A percentile compares a stretch with the other conserved stretches of the same genome.
Evolutionary conservation across 495 filamentous ascomycete genomes (phyloP).

Genomic region (Daldinia decipiens): DNA sequence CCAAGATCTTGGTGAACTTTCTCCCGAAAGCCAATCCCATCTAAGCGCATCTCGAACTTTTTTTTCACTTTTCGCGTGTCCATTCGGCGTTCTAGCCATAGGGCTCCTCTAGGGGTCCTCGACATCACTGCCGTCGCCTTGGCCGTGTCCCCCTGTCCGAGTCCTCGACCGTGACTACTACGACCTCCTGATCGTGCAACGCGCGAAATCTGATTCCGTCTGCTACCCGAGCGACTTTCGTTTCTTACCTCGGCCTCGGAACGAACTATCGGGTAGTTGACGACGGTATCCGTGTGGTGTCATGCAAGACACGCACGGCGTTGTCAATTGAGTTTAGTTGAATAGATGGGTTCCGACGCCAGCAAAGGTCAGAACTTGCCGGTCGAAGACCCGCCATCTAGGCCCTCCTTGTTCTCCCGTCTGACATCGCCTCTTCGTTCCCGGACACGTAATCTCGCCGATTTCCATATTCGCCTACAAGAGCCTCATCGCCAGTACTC

Average conservation of each 20-base stretch:
- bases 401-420: slow-evolving; percentile 58
- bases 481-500: slow-evolving; percentile 91
- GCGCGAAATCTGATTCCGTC: slow-evolving; percentile 11
- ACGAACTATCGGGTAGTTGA: slow-evolving; percentile 26
- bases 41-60: slow-evolving; percentile 7
- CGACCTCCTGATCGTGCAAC: slow-evolving; percentile 12
- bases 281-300: slow-evolving; percentile 42
- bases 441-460: slow-evolving; percentile 75
- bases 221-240: slow-evolving; percentile 20
- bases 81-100: slow-evolving; percentile 34
- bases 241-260: slow-evolving; percentile 4
- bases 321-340: slow-evolving; percentile 41
- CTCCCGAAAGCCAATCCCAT: slow-evolving; percentile 39
- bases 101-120: slow-evolving; percentile 38
- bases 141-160: neutral
- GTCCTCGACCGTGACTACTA: slow-evolving; percentile 13
- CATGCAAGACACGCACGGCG: slow-evolving; percentile 47
- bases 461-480: slow-evolving; percentile 83
- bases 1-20: slow-evolving; percentile 48
- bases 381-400: slow-evolving; percentile 50
- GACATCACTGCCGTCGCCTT: slow-evolving; percentile 9
- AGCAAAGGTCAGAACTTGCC: slow-evolving; percentile 46
- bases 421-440: slow-evolving; percentile 67
- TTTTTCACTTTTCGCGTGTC: slow-evolving; percentile 12
- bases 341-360: slow-evolving; percentile 51